Conservation (phyloP, 2,329 filamentous ascomycete species). For the Thielaviopsis ethacetica region DNA sequence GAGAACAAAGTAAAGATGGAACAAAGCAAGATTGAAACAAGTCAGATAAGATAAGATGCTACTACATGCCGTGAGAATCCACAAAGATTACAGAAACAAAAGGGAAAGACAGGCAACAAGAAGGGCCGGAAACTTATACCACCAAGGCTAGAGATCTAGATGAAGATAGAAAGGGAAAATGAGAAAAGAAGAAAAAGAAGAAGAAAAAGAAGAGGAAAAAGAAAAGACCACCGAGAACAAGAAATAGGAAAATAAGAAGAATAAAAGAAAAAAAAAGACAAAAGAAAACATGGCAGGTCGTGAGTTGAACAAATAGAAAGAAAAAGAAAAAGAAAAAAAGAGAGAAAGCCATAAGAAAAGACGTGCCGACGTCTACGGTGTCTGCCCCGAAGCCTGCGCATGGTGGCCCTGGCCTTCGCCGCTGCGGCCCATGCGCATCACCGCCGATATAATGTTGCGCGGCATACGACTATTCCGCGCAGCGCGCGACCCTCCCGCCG, state of each 20-base stretch:
- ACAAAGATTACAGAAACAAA: background rate
- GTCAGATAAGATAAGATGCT: background rate
- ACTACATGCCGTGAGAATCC: background rate
- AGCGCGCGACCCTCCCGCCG: slow-evolving; percentile 3
- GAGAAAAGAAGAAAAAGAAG: background rate
- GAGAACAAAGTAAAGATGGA: background rate
- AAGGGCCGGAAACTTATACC: background rate
- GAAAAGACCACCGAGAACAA: background rate
- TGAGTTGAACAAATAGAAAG: background rate
- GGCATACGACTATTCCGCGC: slow-evolving; percentile 23
- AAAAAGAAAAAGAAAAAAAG: slow-evolving; percentile 4
- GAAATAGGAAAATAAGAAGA: background rate
- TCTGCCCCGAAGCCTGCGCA: background rate
- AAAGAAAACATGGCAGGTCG: background rate
- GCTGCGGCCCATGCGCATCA: slow-evolving; percentile 27
- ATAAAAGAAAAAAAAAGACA: background rate
- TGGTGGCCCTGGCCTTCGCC: slow-evolving; percentile 17
- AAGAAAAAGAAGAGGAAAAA: background rate
- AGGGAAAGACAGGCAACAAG: background rate
- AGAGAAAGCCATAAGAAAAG: background rate
- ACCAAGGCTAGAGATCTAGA: background rate
- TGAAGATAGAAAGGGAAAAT: background rate
- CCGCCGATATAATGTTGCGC: slow-evolving; percentile 26
- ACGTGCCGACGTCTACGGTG: background rate
- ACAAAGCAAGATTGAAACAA: no score